Evolutionary conservation across 2,329 filamentous ascomycete species (phyloP).

Genomic region (Nemania bipapillata): DNA sequence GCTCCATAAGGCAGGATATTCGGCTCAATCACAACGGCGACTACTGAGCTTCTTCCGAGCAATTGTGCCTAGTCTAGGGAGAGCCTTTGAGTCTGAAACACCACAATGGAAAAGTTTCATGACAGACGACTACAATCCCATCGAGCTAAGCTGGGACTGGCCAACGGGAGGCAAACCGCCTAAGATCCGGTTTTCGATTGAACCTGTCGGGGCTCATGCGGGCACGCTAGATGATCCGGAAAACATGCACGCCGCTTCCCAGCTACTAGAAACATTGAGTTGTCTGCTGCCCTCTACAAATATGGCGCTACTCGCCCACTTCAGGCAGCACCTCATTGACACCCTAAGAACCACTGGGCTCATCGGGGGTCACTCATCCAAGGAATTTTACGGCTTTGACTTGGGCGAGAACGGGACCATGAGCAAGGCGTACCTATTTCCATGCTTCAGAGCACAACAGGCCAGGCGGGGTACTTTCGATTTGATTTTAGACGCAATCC

Average conservation of each 20-base stretch:
- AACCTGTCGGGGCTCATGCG: constrained; percentile 49
- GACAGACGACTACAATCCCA: constrained; percentile 54
- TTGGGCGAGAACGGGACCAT: constrained; percentile 35
- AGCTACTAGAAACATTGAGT: constrained; percentile 23
- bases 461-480: constrained; percentile 26
- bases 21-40: constrained; percentile 8
- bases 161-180: constrained; percentile 37
- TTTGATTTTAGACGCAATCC: constrained; percentile 41
- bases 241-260: constrained; percentile 38
- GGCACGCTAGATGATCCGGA: constrained; percentile 44
- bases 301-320: constrained; percentile 39
- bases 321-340: constrained; percentile 31
- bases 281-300: constrained; percentile 35
- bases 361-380: constrained; percentile 37
- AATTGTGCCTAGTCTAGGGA: constrained; percentile 10
- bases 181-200: constrained; percentile 50
- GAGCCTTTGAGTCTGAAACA: constrained; percentile 11
- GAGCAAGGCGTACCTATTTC: constrained; percentile 48
- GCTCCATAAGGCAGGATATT: constrained; percentile 10
- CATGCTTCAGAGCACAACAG: constrained; percentile 36
- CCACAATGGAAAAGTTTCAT: constrained; percentile 54
- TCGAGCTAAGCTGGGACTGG: constrained; percentile 56
- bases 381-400: constrained; percentile 47
- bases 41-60: constrained; percentile 8
- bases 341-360: not conserved